Base-by-base conservation (phyloP, 345 rosid genomes). In the Brassica rapa region DNA sequence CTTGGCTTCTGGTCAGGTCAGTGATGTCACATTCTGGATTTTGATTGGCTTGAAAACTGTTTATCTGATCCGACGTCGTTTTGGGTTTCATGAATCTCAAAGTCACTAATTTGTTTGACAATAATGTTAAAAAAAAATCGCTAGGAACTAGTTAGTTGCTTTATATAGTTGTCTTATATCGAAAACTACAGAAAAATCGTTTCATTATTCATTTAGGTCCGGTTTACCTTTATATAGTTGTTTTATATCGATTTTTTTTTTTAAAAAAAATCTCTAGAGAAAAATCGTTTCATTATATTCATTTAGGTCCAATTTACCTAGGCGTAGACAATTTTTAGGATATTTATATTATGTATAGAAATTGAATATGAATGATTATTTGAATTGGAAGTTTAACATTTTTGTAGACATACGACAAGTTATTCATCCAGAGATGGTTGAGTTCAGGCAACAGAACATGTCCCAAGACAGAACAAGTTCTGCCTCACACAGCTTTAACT, bases 1-100 rank as follows among this genome's bases (percentile, higher is more conserved):
- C 83, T 77, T 95, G 78, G 82, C 94, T 57, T 85, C 99, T 23
- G 99, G 98, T 8, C 92, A 82, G 98, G 99, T 95, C 73, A 56
- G 87, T 60, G 49, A 29, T 6, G 10, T 67, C 57, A 25, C 53
- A 51, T 67, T 72, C 43, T 49, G 32, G 11, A 27, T 35, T 76
- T 62, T 70, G 64, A 33, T 68, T 59, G 73, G 62, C 49, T 76
- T 75, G 46, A 0, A 75, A 23, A 29, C 12, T 27, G 62, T 76
- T 68, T 53, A 8, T 68, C 39, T 46, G 23, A 51, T 51, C 21
- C 21, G 56, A n/a, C 21, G 56, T n/a, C 56, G 56, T 51, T 51
- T 51, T n/a, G 0, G 56, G 21, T 51, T n/a, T n/a, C 55, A n/a
- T 51, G 21, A 51, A 51, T n/a, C 56, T 51, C 21, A 51, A 51